Conservation (phyloP, 345 rosid genomes). For the Salix exigua region DNA sequence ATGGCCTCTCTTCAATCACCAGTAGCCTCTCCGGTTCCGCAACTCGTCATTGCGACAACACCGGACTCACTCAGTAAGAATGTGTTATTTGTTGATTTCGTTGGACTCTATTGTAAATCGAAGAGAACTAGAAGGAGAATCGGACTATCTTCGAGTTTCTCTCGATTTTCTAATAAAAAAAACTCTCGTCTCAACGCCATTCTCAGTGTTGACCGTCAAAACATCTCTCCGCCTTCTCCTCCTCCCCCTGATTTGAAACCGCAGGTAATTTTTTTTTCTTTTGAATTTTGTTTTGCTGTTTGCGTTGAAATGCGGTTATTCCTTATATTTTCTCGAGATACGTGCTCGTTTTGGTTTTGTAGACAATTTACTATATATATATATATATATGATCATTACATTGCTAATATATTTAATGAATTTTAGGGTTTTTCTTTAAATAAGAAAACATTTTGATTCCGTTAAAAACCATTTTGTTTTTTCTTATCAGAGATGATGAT, state of each 20-base stretch:
- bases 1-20: slow-evolving; percentile 2
- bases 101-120: slow-evolving; percentile 50
- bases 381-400: too few species aligned
- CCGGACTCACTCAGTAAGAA: slow-evolving; percentile 40
- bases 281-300: not conserved
- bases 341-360: not conserved
- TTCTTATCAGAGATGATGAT: not conserved
- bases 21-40: not conserved
- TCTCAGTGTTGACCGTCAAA: slow-evolving; percentile 38
- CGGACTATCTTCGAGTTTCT: slow-evolving; percentile 29
- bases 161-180: slow-evolving; percentile 25
- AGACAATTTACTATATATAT: not conserved
- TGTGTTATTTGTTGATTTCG: slow-evolving; percentile 62
- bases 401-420: not conserved
- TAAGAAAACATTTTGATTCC: not conserved
- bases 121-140: slow-evolving; percentile 46
- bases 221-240: slow-evolving; percentile 5
- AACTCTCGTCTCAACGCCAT: slow-evolving; percentile 38
- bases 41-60: slow-evolving; percentile 12
- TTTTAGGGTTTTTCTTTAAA: not conserved
- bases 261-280: slow-evolving; percentile 34
- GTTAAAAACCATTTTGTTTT: not conserved
- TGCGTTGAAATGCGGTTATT: not conserved
- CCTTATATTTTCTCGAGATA: not conserved
- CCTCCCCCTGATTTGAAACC: slow-evolving; percentile 32